Conservation (phyloP, 1,284 basidiomycete genomes). For the Pyrrhoderma noxium region DNA sequence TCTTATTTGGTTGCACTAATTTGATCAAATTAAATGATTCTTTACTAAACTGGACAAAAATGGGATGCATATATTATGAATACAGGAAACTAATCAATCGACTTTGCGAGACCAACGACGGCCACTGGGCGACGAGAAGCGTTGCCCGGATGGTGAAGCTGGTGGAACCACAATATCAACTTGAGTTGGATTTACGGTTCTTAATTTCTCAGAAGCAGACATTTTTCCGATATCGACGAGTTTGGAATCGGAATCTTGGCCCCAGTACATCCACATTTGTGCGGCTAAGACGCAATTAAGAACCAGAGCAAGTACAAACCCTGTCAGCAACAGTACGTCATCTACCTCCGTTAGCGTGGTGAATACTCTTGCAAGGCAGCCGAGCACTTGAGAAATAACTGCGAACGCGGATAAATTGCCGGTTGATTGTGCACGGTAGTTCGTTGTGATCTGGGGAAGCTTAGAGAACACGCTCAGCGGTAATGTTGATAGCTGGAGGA, state of each 20-base stretch:
- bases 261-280: constrained; percentile 84
- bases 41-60: no score
- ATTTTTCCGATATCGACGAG: constrained; percentile 19
- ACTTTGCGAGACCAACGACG: constrained; percentile 23
- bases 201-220: constrained; percentile 15
- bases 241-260: constrained; percentile 36
- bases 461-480: constrained; percentile 83
- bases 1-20: no score
- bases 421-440: constrained; percentile 65
- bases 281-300: constrained; percentile 74
- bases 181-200: constrained; percentile 13
- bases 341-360: constrained; percentile 84
- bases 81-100: constrained; percentile 14
- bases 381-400: constrained; percentile 74
- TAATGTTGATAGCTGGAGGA: constrained; percentile 73
- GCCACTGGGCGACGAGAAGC: constrained; percentile 15
- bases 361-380: constrained; percentile 84
- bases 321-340: constrained; percentile 70
- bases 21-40: no score
- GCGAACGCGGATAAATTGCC: constrained; percentile 89
- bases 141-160: constrained; percentile 9
- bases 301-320: constrained; percentile 72
- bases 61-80: neutral
- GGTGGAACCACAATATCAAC: constrained; percentile 19
- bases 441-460: constrained; percentile 80